Percentiles rank a stretch among this genome's conserved stretches.
These are phyloP conservation scores for Sicyos baderoa DNA, from an alignment of 306 rosid genomes.

Conservation along the genomic window DNA sequence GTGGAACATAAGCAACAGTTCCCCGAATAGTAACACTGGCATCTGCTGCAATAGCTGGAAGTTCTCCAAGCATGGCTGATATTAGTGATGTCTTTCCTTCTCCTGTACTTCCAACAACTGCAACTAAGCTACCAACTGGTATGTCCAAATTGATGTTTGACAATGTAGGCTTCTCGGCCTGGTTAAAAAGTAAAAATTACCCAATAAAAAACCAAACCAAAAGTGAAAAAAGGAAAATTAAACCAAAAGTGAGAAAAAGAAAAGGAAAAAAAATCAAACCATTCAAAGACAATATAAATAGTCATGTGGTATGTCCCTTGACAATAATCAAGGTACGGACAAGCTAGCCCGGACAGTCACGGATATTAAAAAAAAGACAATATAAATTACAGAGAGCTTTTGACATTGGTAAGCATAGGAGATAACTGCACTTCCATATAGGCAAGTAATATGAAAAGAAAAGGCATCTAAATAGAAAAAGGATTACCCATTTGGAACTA, in stretches of 20 bases:
- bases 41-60: no score
- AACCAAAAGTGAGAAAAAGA: background rate
- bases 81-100: no score
- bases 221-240: background rate
- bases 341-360: no score
- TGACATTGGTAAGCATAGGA: background rate
- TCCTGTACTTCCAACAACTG: no score
- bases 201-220: background rate
- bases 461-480: background rate
- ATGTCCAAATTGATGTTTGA: conserved; percentile 41
- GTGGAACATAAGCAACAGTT: no score
- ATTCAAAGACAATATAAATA: background rate
- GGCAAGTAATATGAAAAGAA: conserved; percentile 3
- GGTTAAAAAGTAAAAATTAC: conserved; percentile 9
- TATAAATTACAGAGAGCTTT: background rate
- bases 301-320: no score
- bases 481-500: background rate
- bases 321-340: no score
- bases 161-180: conserved; percentile 41
- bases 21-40: no score
- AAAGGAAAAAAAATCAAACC: background rate
- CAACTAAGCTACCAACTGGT: no score
- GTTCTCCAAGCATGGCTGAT: no score
- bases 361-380: background rate
- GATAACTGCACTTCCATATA: background rate